Conservation (phyloP, 148 eudicot species). For the Nyssa sinensis region DNA sequence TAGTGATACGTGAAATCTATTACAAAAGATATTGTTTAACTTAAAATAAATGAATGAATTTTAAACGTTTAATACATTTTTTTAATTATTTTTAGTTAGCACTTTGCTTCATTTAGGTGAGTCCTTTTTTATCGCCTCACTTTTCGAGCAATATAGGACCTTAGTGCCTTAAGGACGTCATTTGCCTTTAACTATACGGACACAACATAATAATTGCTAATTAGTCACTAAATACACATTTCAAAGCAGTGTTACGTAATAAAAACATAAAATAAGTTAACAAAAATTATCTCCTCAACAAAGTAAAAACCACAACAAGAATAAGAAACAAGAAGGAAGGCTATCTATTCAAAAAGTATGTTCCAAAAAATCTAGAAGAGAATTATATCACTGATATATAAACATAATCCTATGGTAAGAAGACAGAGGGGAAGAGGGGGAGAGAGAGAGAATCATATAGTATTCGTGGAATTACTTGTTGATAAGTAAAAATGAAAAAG, state of each 20-base stretch:
- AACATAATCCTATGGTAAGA: not conserved
- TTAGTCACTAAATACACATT: not conserved
- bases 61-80: too few relatives aligned
- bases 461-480: not conserved
- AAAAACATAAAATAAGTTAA: not conserved
- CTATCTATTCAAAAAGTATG: not conserved
- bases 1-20: too few relatives aligned
- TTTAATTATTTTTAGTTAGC: too few relatives aligned
- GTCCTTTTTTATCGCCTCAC: too few relatives aligned
- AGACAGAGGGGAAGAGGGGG: too few relatives aligned
- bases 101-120: too few relatives aligned
- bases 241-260: not conserved
- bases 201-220: not conserved
- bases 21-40: too few relatives aligned
- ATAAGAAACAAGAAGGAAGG: not conserved
- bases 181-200: too few relatives aligned
- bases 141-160: too few relatives aligned
- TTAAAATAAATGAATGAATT: too few relatives aligned
- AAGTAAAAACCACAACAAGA: not conserved
- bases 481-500: not conserved
- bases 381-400: too few relatives aligned
- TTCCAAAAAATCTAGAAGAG: not conserved
- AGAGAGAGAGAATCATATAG: not conserved
- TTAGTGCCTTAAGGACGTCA: too few relatives aligned
- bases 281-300: not conserved